phyloP scores from a whole-genome alignment of 225 moss, liverwort and hornwort genomes.

The Marchantia polymorpha region DNA sequence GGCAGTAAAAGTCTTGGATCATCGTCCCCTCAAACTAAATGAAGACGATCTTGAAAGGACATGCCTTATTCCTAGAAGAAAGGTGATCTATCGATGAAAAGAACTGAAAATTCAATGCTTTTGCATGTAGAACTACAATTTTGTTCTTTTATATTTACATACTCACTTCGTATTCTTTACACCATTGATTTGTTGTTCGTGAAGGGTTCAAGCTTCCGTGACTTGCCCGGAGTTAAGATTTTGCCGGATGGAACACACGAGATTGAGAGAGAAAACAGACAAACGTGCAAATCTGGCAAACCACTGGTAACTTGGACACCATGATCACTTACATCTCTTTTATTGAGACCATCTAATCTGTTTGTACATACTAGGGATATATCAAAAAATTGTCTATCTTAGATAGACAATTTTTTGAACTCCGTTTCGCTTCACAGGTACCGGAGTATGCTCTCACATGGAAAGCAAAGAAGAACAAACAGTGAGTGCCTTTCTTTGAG shows the following conservation, averaged over 20 bases:
- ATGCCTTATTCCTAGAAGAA: constrained; percentile 61
- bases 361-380: no score
- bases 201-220: constrained; percentile 74
- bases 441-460: neutral
- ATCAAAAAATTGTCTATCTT: no score
- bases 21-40: constrained; percentile 57
- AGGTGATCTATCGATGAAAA: constrained; percentile 25
- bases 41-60: constrained; percentile 57
- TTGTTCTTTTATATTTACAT: no score
- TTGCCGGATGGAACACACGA: constrained; percentile 62
- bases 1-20: constrained; percentile 29
- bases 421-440: neutral
- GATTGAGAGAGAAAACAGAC: constrained; percentile 54
- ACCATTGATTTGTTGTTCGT: neutral
- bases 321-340: no score
- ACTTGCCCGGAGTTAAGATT: constrained; percentile 59
- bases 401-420: no score
- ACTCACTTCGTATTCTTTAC: neutral
- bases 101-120: neutral
- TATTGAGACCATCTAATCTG: no score
- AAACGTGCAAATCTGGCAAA: constrained; percentile 61
- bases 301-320: constrained; percentile 59
- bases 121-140: neutral
- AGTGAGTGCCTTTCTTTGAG: neutral
- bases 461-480: neutral